Evolutionary conservation across 1,284 basidiomycete genomes (phyloP).

Genomic region (Marasmius oreades): DNA sequence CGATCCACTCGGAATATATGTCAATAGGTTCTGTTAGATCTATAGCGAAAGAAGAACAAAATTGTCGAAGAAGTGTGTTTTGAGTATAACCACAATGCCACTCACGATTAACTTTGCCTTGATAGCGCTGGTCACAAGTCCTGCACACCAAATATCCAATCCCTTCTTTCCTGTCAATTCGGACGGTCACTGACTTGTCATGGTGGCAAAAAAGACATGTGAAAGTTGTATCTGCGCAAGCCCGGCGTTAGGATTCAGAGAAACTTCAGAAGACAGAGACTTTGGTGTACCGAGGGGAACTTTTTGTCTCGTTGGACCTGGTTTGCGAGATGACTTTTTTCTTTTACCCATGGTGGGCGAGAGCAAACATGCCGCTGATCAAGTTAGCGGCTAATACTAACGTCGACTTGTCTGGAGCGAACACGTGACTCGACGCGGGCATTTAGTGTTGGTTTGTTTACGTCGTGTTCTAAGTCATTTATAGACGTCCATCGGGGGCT

Average conservation of each 20-base stretch:
- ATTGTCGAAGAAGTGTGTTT: conserved; percentile 15
- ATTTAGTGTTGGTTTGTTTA: not conserved
- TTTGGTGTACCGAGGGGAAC: conserved; percentile 64
- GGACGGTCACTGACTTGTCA: conserved; percentile 84
- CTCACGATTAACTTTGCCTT: conserved; percentile 83
- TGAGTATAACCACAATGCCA: conserved; percentile 17
- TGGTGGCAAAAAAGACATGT: conserved; percentile 91
- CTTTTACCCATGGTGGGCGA: conserved; percentile 68
- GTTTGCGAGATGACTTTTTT: conserved; percentile 81
- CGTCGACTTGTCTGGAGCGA: conserved; percentile 5
- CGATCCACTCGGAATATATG: conserved; percentile 91
- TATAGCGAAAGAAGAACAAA: conserved; percentile 25
- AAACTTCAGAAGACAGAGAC: conserved; percentile 6
- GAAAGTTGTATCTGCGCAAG: conserved; percentile 64
- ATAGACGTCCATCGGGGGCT: not conserved
- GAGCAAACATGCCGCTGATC: not conserved
- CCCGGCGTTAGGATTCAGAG: conserved; percentile 6
- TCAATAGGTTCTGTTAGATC: conserved; percentile 87
- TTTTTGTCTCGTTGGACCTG: conserved; percentile 48
- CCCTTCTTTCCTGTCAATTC: conserved; percentile 81
- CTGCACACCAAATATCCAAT: conserved; percentile 74
- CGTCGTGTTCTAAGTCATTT: not conserved
- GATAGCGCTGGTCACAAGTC: conserved; percentile 79
- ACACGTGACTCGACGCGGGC: conserved; percentile 32
- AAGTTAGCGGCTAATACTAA: conserved; percentile 13